These are phyloP conservation scores for Nitzschia palea DNA, from an alignment of 108 stramenopile genomes.

Conservation along the genomic window DNA sequence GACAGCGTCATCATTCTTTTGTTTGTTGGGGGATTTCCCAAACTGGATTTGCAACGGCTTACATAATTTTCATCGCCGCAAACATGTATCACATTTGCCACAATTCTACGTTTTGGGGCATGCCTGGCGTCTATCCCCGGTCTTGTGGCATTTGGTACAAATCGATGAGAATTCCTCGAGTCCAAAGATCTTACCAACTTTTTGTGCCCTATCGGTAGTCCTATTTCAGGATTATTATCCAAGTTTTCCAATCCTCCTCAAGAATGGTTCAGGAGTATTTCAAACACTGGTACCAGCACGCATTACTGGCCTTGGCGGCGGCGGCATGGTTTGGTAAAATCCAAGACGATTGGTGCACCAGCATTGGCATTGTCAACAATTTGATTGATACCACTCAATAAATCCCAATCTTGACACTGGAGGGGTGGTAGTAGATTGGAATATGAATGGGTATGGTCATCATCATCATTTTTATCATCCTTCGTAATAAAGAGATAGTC, in stretches of 20 bases:
- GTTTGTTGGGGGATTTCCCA: slow-evolving; percentile 69
- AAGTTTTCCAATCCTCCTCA: no score
- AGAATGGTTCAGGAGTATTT: no score
- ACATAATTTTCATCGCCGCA: slow-evolving; percentile 79
- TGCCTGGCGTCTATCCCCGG: slow-evolving; percentile 67
- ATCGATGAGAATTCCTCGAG: no score
- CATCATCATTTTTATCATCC: not conserved
- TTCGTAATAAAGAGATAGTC: slow-evolving; percentile 23
- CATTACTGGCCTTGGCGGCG: no score
- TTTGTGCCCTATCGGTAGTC: slow-evolving; percentile 60
- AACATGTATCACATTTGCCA: slow-evolving; percentile 54
- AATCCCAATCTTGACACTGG: slow-evolving; percentile 59
- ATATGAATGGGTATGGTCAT: no score
- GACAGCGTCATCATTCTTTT: slow-evolving; percentile 71
- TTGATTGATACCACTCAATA: slow-evolving; percentile 49
- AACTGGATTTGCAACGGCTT: slow-evolving; percentile 81
- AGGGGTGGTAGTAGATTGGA: slow-evolving; percentile 45
- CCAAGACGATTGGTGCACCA: slow-evolving; percentile 50
- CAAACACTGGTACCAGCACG: no score
- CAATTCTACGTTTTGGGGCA: slow-evolving; percentile 33
- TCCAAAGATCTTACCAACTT: slow-evolving; percentile 61
- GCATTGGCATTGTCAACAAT: slow-evolving; percentile 52
- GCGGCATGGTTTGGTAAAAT: slow-evolving; percentile 47
- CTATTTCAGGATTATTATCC: slow-evolving; percentile 74
- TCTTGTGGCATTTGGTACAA: slow-evolving; percentile 47